These are phyloP conservation scores for Linnemannia schmuckeri DNA, from an alignment of 192 early-diverging fungal species.

Conservation along the genomic window DNA sequence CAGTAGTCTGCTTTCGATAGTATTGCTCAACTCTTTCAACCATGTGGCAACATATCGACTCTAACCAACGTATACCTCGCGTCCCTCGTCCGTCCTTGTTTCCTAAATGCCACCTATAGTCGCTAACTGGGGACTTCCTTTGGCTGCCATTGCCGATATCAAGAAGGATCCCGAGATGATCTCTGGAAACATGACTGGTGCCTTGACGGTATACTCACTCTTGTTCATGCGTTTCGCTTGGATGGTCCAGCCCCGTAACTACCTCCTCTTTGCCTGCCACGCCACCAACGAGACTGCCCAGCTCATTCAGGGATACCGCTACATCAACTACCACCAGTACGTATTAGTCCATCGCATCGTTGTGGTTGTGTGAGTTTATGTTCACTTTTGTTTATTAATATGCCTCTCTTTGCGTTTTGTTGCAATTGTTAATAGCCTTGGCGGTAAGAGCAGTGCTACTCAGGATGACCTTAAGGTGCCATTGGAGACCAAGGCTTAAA, in stretches of 20 bases:
- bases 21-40: not conserved
- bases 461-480: conserved; percentile 38
- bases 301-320: conserved; percentile 88
- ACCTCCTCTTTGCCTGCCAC: conserved; percentile 95
- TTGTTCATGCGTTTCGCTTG: conserved; percentile 97
- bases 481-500: conserved; percentile 45
- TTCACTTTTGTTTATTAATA: not conserved
- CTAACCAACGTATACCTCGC: not conserved
- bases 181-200: conserved; percentile 93
- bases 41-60: too few relatives aligned
- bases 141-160: conserved; percentile 94
- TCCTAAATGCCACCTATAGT: conserved; percentile 32
- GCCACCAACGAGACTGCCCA: conserved; percentile 92
- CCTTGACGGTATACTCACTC: conserved; percentile 88
- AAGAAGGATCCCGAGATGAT: conserved; percentile 93
- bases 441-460: conserved; percentile 33
- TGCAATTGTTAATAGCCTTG: conserved; percentile 40
- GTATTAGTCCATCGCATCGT: conserved; percentile 20
- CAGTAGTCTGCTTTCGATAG: not conserved
- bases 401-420: not conserved
- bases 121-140: conserved; percentile 95
- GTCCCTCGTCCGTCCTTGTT: not conserved
- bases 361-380: not conserved
- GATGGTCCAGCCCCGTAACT: conserved; percentile 91
- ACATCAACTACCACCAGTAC: conserved; percentile 81